phyloP scores from a whole-genome alignment of 176 grass and related monocot genomes.

The Zea luxurians region DNA sequence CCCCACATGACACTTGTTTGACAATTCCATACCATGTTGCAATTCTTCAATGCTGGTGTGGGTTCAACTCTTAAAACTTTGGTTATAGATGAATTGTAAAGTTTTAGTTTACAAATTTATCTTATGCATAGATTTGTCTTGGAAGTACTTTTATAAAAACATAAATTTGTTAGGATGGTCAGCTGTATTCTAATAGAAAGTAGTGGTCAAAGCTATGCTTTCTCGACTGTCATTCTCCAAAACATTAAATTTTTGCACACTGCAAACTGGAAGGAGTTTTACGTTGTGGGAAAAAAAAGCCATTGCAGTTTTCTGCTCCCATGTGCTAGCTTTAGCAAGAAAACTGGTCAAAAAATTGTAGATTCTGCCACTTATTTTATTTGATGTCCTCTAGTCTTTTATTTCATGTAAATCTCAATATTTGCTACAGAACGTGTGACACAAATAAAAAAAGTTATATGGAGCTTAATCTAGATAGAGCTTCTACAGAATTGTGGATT shows the following conservation, averaged over 20 bases:
- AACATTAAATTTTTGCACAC: too few species aligned
- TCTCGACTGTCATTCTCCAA: neutral
- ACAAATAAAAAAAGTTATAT: neutral
- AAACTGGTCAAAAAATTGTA: neutral
- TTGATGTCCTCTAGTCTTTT: slow-evolving; percentile 7
- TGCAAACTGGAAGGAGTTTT: neutral
- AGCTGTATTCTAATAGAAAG: neutral
- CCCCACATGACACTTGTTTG: neutral
- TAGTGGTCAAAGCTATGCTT: neutral
- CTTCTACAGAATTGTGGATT: neutral
- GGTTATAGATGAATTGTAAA: neutral
- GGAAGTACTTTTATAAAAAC: neutral
- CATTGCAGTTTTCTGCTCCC: slow-evolving; percentile 5
- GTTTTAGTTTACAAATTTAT: too few species aligned
- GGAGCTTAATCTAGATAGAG: neutral
- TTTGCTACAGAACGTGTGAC: neutral
- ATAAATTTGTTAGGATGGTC: neutral
- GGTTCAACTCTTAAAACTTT: neutral
- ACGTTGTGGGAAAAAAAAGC: neutral
- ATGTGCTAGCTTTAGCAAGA: slow-evolving; percentile 31
- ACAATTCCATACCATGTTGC: slow-evolving; percentile 3
- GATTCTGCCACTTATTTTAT: neutral
- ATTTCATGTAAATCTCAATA: neutral
- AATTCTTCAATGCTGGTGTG: slow-evolving; percentile 8
- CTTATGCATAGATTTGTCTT: neutral